Percentiles rank a stretch among this genome's conserved stretches.
These are phyloP conservation scores for Cerrena zonata DNA, from an alignment of 1,284 basidiomycete genomes.

Conservation along the genomic window DNA sequence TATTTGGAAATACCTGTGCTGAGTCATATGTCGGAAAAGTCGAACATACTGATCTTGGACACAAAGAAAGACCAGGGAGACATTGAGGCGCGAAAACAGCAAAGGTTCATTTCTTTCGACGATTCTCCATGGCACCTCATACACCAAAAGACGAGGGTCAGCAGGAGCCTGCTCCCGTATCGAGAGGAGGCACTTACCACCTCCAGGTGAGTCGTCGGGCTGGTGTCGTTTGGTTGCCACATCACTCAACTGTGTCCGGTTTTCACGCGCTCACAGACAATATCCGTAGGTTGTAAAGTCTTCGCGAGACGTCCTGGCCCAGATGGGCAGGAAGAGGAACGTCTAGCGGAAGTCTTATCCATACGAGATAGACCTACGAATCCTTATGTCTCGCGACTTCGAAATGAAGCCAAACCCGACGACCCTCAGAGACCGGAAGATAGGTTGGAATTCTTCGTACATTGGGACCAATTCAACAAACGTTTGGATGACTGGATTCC, in stretches of 20 bases:
- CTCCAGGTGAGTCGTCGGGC: conserved; percentile 15
- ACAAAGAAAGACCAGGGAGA: conserved; percentile 26
- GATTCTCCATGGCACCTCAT: conserved; percentile 16
- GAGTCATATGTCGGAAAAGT: conserved; percentile 20
- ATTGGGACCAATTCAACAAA: conserved; percentile 98
- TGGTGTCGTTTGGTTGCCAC: conserved; percentile 6
- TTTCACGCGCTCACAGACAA: conserved; percentile 47
- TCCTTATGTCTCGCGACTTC: conserved; percentile 47
- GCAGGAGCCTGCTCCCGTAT: conserved; percentile 14
- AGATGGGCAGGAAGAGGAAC: conserved; percentile 75
- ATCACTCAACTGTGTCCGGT: conserved; percentile 1
- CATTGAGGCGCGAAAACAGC: no score
- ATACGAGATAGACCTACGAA: conserved; percentile 80
- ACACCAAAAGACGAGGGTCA: conserved; percentile 13
- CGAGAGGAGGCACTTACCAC: conserved; percentile 13
- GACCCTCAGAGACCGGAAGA: conserved; percentile 58
- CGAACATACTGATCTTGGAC: conserved; percentile 28
- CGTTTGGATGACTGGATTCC: conserved; percentile 98
- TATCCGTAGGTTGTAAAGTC: conserved; percentile 89
- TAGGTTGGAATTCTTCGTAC: conserved; percentile 90
- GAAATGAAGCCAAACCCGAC: conserved; percentile 31
- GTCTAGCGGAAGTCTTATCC: conserved; percentile 88
- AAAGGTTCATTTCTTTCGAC: conserved; percentile 17
- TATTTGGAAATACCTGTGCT: conserved; percentile 9
- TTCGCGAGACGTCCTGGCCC: conserved; percentile 76